Base-by-base conservation (phyloP, 2,329 filamentous ascomycete species). In the Cryphonectria parasitica region DNA sequence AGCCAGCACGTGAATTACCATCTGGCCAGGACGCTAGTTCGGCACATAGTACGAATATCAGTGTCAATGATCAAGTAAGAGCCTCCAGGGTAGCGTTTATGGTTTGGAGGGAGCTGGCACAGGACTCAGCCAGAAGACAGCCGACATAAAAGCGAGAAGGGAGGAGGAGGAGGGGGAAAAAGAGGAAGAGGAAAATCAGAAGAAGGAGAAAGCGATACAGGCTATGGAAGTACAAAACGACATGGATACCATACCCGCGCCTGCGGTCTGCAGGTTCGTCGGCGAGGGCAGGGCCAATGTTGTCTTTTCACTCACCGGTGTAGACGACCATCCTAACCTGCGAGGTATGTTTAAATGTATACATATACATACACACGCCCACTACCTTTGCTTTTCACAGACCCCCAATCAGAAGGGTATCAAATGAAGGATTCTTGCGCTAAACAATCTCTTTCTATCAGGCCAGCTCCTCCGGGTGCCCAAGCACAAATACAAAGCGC, bases 221-320 rank as follows among this genome's bases (percentile, higher is more conserved):
- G 64, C 56, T 19, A 56, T 28, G 36, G 36, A n/a, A 64, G 41
- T 17, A 62, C 19, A 11, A 41, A 34, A 8, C 66, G 41, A 58
- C 25, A 68, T 72, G 71, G 71, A 72, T 15, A 52, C 17, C 13
- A 41, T 72, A 17, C 71, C 68, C 36, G 22, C 63, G 15, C 45
- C 56, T 28, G 71, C 71, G 31, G 45, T 22, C 13, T 68, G 66
- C 71, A 72, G 31, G 66, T 82, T 88, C 70, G 80, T 89, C 31
- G 87, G 85, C 36, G 92, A 96, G 79, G 93, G 92, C 34, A 90
- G 91, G 34, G 92, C 93, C 67, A 95, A 96, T 78, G 86, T 91
- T 66, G 90, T 95, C 73, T 94, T 92, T 76, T 86, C 86, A 74
- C 84, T 92, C 69, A 11, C 67, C 2, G 70, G 61, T 36, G 68